Evolutionary conservation across 306 rosid genomes (phyloP), one percentile per base, ranked within the genome.

Genomic region (Adenanthera pavonina): DNA sequence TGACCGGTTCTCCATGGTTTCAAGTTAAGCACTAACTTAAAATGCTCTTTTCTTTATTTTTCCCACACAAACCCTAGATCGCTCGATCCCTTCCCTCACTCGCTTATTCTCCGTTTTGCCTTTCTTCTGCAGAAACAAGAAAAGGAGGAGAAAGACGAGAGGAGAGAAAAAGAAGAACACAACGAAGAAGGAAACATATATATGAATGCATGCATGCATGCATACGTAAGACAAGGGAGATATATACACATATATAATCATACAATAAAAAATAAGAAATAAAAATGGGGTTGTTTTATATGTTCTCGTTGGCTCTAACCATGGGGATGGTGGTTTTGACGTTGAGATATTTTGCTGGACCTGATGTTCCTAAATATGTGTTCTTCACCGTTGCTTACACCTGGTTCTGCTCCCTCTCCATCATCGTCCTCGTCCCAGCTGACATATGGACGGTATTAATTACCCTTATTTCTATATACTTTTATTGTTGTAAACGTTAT

Each of bases 361-460:
- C 99, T 16, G 88, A 89, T 84, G 94, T 93, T 3, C 99, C 95
- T 68, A 90, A 84, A 59, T 95, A 95, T 78, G 99, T 95, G 40
- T 84, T 87, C 72, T 86, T 89, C 84, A 92, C 98, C 52, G 98
- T 95, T 78, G 98, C 93, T 38, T 95, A 95, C 84, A 87, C 99
- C 67, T 93, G 99, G 98, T 95, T 95, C 79, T 95, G 98, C 74
- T 95, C 99, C 36, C 84, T 93, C 83, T 90, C 99, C 89, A 86
- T 95, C 89, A 92, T 95, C 86, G 87, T 90, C 80, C 95, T 95
- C 53, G 99, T 95, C 83, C 97, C 99, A 25, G 97, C 99, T 36
- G 99, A 95, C 59, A 92, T 95, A 73, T 95, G 98, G 99, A 85
- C 90, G 93, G 99, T 95, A 88, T 78, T 81, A 25, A 25, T 25